Evolutionary conservation across 2,329 filamentous ascomycete genomes (phyloP), one percentile per base, ranked within the genome.

Genomic region (Claviceps sp.): DNA sequence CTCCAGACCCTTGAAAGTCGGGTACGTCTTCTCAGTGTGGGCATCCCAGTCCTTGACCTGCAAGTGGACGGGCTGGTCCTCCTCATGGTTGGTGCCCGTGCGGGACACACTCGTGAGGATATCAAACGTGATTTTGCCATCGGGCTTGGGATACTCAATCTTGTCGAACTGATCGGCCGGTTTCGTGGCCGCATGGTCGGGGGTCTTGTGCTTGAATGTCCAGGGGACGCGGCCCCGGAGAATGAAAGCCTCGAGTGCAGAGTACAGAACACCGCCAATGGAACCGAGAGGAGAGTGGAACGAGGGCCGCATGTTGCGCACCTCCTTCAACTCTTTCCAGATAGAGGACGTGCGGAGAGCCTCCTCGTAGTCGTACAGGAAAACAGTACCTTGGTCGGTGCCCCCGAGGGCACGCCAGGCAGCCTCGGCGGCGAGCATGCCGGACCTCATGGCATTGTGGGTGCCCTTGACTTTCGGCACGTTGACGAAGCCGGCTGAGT

Each of bases 391-490:
- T 11, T 76, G 71, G 57, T 81, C 75, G 47, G 58, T 60, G 64
- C 71, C 65, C 52, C 63, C 64, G 26, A 98, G 73, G 2, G 93
- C 93, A 26, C 77, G 76, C 76, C 83, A 97, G 2, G 91, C 82
- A 34, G 93, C 87, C 70, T 97, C 88, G 43, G 91, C 93, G 5
- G 93, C 93, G 49, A 98, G 76, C 86, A 98, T 97, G 55, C 91
- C 93, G 1, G 88, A 94, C 64, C 90, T 88, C 88, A 98, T 97
- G 50, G 93, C 89, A 47, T 93, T 96, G 69, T 98, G 93, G 0
- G 91, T 96, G 53, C 93, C 93, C 73, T 98, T 98, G 69, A 98
- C 88, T 74, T 98, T 98, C 57, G 93, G 93, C 16, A 98, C 86
- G 63, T 98, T 98, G 68, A 98, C 77, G 64, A 98, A 95, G 5